A percentile compares a stretch with the other conserved stretches of the same genome.
phyloP scores from a whole-genome alignment of 305 asterid species.

The Solanum hybrid region DNA sequence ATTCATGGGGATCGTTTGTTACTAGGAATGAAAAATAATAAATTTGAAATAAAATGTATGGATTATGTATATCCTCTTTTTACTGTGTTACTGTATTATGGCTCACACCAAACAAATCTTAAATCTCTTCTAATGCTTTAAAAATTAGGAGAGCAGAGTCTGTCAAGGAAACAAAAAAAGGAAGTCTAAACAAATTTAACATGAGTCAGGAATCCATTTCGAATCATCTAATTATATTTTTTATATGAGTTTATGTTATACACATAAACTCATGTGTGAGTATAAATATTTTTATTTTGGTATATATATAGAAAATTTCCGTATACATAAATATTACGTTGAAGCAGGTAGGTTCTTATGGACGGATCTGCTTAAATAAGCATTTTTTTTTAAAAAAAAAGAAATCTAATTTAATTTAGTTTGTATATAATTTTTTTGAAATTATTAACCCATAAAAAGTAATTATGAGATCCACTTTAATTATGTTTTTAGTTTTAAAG shows the following conservation, averaged over 20 bases:
- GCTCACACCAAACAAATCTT: not conserved
- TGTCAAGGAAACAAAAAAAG: not conserved
- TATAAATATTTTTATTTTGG: no score
- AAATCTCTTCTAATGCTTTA: not conserved
- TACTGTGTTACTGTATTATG: not conserved
- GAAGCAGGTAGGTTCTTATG: no score
- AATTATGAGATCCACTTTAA: not conserved
- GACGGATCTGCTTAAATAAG: not conserved
- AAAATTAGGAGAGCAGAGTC: not conserved
- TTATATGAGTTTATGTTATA: not conserved
- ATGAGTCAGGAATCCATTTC: not conserved
- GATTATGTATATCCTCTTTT: not conserved
- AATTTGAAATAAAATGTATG: no score
- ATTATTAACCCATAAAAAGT: not conserved
- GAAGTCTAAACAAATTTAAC: not conserved
- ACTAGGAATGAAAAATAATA: not conserved
- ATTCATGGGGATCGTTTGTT: not conserved
- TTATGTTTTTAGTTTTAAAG: no score
- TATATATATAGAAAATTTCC: no score
- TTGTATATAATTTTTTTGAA: no score
- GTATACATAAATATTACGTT: not conserved
- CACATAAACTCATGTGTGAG: not conserved
- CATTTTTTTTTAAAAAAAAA: no score
- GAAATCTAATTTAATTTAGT: not conserved
- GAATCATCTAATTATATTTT: not conserved